Conservation (phyloP, 768 basidiomycete species). For the Royoungia palumana region DNA sequence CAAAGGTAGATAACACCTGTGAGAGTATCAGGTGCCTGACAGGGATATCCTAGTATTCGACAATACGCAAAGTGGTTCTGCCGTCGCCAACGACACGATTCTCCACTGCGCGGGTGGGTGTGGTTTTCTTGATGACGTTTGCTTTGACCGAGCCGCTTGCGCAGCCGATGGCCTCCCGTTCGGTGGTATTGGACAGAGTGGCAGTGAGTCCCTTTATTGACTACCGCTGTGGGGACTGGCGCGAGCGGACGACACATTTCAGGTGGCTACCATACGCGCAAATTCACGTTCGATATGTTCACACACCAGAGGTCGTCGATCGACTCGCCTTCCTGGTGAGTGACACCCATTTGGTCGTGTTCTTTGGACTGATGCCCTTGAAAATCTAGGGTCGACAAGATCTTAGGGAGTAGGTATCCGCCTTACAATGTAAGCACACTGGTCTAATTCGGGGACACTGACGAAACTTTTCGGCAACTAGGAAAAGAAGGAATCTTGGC, state of each 20-base stretch:
- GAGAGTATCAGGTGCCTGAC: background rate
- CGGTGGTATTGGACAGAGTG: constrained; percentile 70
- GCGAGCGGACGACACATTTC: background rate
- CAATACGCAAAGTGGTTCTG: constrained; percentile 69
- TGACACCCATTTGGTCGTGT: too few relatives aligned
- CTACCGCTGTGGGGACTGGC: background rate
- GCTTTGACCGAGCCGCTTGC: background rate
- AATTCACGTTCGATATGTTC: constrained; percentile 73
- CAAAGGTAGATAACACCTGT: constrained; percentile 44
- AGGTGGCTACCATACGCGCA: constrained; percentile 72
- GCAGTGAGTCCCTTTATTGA: constrained; percentile 47
- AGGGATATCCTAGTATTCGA: constrained; percentile 48
- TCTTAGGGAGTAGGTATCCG: constrained; percentile 29
- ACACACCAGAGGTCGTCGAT: constrained; percentile 65
- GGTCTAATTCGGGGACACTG: background rate
- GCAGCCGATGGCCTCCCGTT: constrained; percentile 65
- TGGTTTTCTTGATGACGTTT: background rate
- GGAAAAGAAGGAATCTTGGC: constrained; percentile 25
- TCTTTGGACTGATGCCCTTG: background rate
- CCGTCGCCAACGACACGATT: constrained; percentile 65
- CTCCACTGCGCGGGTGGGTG: constrained; percentile 55
- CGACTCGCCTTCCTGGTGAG: constrained; percentile 38
- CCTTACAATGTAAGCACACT: constrained; percentile 24
- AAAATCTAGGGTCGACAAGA: constrained; percentile 19
- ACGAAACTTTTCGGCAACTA: background rate